A percentile compares a stretch with the other conserved stretches of the same genome.
These are phyloP conservation scores for Aegilops speltoides DNA, from an alignment of 176 grass and related monocot species.

Conservation along the genomic window DNA sequence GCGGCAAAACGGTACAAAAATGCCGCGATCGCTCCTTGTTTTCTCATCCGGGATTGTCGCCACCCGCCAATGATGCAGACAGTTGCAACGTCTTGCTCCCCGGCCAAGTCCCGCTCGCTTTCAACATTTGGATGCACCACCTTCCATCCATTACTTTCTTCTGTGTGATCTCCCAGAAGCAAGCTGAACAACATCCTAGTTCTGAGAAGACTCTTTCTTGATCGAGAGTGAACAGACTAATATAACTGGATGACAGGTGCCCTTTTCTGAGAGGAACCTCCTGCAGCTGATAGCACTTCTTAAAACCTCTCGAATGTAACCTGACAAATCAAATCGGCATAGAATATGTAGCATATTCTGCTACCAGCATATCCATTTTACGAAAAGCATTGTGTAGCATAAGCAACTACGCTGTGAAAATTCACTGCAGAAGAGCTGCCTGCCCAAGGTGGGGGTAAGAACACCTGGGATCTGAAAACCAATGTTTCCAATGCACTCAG, in stretches of 20 bases:
- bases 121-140: not conserved
- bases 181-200: not conserved
- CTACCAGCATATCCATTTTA: not conserved
- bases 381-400: not conserved
- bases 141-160: not conserved
- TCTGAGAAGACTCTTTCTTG: not conserved
- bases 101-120: not conserved
- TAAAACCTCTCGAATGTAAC: not conserved
- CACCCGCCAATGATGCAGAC: not conserved
- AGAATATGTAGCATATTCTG: not conserved
- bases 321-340: not conserved
- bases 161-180: not conserved
- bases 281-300: not conserved
- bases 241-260: not conserved
- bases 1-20: not conserved
- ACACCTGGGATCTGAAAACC: not conserved
- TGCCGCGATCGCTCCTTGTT: not conserved
- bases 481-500: not conserved
- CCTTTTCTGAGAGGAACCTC: not conserved
- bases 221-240: not conserved
- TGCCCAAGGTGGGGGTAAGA: not conserved
- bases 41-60: not conserved
- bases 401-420: not conserved
- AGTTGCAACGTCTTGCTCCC: not conserved
- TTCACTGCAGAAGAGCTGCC: not conserved